Base-by-base conservation (phyloP, 1,139 yeast genomes). In the Hanseniaspora uvarum region DNA sequence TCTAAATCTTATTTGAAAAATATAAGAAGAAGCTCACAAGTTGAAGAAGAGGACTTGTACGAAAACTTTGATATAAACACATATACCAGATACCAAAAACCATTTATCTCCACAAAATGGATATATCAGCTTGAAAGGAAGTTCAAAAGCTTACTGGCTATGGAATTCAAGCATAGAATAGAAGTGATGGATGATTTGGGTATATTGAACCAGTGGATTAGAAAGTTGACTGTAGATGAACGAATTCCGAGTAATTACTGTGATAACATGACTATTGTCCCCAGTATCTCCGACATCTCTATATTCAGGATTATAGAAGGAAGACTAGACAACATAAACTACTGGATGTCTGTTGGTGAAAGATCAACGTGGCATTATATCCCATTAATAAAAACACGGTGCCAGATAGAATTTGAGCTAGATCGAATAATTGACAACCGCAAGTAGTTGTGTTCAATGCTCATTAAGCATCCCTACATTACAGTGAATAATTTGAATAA, bases 271-370 rank as follows among this genome's bases (percentile, higher is more conserved):
- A 86, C 95, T 0, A 83, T 92, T 45, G 96, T 92, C 4, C 98
- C 98, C 0, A 94, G 85, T 63, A 68, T 87, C 55, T 72, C 85
- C 54, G 81, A 85, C 46, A 69, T 87, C 49, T 94, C 88, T 60
- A 81, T 86, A 8, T 86, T 86, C 58, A 72, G 78, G 56, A 70
- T 78, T 14, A 64, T 70, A 54, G 78, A 71, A 55, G 70, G 69
- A 3, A 77, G 78, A 60, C 72, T 76, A 68, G 81, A 81, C 56
- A 88, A 86, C 64, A 83, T 88, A 31, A 86, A 88, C 2, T 87
- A 87, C 63, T 89, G 97, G 95, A 80, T 88, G 2, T 71, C 77
- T 53, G 88, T 89, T 34, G 99, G 99, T 4, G 97, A 89, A 66
- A 74, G 85, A 59, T 84, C 95, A 50, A 88, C 89, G 0, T 92